Evolutionary conservation across 1,139 yeast genomes (phyloP), one percentile per base, ranked within the genome.

Genomic region (Geotrichum candidum): DNA sequence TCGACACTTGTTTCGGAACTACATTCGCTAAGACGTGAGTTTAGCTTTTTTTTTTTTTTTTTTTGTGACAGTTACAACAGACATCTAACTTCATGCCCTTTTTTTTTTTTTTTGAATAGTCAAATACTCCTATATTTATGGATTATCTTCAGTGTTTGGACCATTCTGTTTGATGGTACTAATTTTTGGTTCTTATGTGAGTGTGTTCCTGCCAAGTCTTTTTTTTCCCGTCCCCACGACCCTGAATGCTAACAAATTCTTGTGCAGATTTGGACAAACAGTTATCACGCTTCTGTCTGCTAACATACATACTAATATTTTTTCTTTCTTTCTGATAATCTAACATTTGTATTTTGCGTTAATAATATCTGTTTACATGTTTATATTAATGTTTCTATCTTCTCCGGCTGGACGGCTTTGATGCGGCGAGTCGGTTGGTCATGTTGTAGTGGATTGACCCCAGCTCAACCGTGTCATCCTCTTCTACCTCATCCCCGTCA

Each of bases 1-100:
- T 85, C 91, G 61, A 87, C 96, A 0, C 87, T 90, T 68, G 80
- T 88, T 2, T 84, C 82, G 41, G 97, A 91, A 71, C 72, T 89
- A 53, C 78, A 78, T 66, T 77, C 76, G 0, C 68, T 86, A 11
- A 65, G 59, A 56, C 25, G 57, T 41, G 6, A 41, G 46, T 41
- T 41, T 10, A 11, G 10, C 15, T 35, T 35, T 2, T 35, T 35
- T 35, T 41, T 15, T 35, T 41, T 15, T n/a, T 41, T 41, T 41
- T 41, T 41, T 41, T 15, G 22, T 9, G 41, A 35, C 6, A 13
- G 22, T 27, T 27, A 6, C 31, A 41, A 41, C 7, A 41, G 15
- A 35, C 15, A n/a, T 41, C 18, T 41, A 41, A 41, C 46, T 2
- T 13, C n/a, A 15, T 41, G 18, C 18, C 18, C 15, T 41, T 13